Evolutionary conservation across 2,329 filamentous ascomycete genomes (phyloP).

Genomic region (Fusarium sterilihyphosum): DNA sequence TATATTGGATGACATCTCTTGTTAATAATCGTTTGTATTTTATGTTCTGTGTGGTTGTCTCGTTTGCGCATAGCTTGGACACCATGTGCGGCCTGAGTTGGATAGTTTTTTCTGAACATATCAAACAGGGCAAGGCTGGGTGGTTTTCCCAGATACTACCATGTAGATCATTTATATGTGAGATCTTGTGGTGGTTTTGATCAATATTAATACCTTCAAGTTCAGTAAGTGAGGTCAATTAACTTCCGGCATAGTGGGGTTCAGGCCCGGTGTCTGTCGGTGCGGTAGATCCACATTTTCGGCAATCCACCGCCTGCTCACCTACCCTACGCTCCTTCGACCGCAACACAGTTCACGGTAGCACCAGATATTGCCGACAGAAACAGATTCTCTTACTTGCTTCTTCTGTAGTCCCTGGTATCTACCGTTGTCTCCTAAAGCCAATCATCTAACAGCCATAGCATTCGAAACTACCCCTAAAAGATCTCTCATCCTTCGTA

Average conservation of each 20-base stretch:
- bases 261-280: not conserved
- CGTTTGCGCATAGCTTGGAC: not conserved
- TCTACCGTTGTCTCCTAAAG: too few relatives aligned
- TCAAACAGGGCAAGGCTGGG: not conserved
- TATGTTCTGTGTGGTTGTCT: fast-evolving
- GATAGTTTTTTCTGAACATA: not conserved
- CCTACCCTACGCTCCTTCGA: too few relatives aligned
- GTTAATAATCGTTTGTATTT: fast-evolving
- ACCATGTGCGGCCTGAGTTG: not conserved
- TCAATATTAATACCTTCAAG: fast-evolving
- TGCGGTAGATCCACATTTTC: not conserved
- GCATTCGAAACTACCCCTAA: too few relatives aligned
- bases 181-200: fast-evolving
- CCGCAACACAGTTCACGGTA: too few relatives aligned
- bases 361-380: too few relatives aligned
- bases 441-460: too few relatives aligned
- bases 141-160: too few relatives aligned
- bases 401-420: too few relatives aligned
- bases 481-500: too few relatives aligned
- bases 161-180: fast-evolving
- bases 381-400: too few relatives aligned
- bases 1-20: fast-evolving
- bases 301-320: not conserved
- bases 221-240: not conserved
- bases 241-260: not conserved